Evolutionary conservation across 805 yeast species (phyloP).

Genomic region (Pichia ethanolica): DNA sequence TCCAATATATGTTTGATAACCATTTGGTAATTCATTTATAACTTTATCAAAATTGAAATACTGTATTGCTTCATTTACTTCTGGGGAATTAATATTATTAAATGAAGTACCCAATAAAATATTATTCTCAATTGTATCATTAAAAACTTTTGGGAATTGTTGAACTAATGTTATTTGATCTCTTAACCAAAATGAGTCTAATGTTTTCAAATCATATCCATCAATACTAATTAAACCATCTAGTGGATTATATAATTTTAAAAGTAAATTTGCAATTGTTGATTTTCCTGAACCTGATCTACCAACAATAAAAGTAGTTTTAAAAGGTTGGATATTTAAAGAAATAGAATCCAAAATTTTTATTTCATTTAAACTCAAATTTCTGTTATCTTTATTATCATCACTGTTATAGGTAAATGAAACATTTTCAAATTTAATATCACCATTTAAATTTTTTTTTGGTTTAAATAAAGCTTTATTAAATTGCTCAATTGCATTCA

Average conservation of each 20-base stretch:
- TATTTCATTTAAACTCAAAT: background rate
- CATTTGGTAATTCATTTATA: slow-evolving; percentile 42
- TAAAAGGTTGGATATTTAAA: slow-evolving; percentile 38
- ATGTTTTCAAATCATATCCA: slow-evolving; percentile 35
- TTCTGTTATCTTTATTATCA: background rate
- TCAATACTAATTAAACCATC: slow-evolving; percentile 56
- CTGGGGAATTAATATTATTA: slow-evolving; percentile 18
- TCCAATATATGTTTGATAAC: slow-evolving; percentile 43
- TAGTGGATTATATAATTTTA: slow-evolving; percentile 49
- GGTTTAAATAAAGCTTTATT: slow-evolving; percentile 15
- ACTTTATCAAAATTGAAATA: slow-evolving; percentile 48
- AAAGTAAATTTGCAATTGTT: slow-evolving; percentile 56
- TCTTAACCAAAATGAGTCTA: slow-evolving; percentile 47
- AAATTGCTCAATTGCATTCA: background rate
- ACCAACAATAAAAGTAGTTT: slow-evolving; percentile 66
- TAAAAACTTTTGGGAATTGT: slow-evolving; percentile 61
- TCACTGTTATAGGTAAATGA: slow-evolving; percentile 47
- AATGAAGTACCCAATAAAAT: slow-evolving; percentile 29
- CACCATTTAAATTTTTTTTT: slow-evolving; percentile 33
- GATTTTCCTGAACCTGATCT: slow-evolving; percentile 93
- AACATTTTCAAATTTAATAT: slow-evolving; percentile 48
- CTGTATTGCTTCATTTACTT: slow-evolving; percentile 38
- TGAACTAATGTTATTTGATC: slow-evolving; percentile 66
- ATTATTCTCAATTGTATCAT: slow-evolving; percentile 56
- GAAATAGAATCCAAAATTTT: slow-evolving; percentile 40